Evolutionary conservation across 257 asterid genomes (phyloP).

Genomic region (Phtheirospermum japonicum): DNA sequence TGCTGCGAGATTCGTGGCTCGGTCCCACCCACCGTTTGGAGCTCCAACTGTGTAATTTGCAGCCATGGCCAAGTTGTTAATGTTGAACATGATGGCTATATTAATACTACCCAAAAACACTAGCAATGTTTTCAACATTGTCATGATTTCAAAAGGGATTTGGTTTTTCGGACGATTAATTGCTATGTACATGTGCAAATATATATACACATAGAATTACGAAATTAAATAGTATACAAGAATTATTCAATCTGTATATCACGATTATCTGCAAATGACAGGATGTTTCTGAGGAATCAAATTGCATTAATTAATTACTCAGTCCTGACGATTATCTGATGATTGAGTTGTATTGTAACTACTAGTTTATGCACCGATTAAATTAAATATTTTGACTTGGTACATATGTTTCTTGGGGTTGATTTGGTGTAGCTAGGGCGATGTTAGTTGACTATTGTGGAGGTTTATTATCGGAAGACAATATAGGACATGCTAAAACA

Average conservation of each 20-base stretch:
- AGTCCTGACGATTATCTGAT: no score
- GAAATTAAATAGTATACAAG: not conserved
- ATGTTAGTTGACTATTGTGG: not conserved
- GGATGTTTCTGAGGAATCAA: constrained; percentile 16
- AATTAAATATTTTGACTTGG: not conserved
- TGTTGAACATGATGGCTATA: constrained; percentile 21
- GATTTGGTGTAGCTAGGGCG: not conserved
- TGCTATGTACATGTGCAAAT: not conserved
- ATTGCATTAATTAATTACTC: not conserved
- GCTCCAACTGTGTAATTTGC: constrained; percentile 57
- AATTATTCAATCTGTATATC: not conserved
- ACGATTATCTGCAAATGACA: not conserved
- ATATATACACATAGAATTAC: not conserved
- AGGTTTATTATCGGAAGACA: not conserved
- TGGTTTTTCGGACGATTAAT: not conserved
- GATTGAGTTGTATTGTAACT: not conserved
- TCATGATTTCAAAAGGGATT: constrained; percentile 6
- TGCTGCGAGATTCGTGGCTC: constrained; percentile 34
- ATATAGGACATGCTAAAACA: no score
- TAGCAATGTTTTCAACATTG: constrained; percentile 33
- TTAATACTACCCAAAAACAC: constrained; percentile 24
- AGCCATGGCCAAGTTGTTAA: constrained; percentile 39
- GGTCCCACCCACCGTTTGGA: constrained; percentile 60
- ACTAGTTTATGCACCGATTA: not conserved
- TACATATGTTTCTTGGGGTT: no score